Conservation (phyloP, 805 yeast species). For the Candida maris region DNA sequence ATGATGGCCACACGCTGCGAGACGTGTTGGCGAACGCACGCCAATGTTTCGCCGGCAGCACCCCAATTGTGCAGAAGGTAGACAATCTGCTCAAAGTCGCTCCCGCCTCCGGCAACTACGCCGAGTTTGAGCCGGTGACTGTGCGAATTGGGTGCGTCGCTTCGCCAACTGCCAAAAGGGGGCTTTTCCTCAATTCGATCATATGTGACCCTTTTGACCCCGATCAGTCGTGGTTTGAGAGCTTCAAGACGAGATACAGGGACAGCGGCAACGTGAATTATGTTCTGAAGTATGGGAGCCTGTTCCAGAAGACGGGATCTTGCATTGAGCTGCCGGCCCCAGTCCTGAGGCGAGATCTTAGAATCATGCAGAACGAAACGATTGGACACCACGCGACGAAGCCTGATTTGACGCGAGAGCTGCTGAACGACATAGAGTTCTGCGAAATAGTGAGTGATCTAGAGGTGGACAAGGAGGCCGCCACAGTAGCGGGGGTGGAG, state of each 20-base stretch:
- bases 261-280: conserved; percentile 7
- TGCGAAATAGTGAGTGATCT: conserved; percentile 20
- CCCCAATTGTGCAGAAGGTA: conserved; percentile 13
- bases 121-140: conserved; percentile 19
- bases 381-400: conserved; percentile 19
- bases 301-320: conserved; percentile 7
- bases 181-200: conserved; percentile 24
- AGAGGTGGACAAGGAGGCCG: neutral
- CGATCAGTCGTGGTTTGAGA: conserved; percentile 19
- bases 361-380: conserved; percentile 28
- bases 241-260: conserved; percentile 8
- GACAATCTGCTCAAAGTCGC: conserved; percentile 13
- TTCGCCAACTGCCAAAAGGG: conserved; percentile 15
- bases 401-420: conserved; percentile 15
- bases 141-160: conserved; percentile 29
- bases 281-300: conserved; percentile 12
- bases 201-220: conserved; percentile 29
- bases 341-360: conserved; percentile 25
- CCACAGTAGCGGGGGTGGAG: conserved; percentile 1
- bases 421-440: conserved; percentile 30
- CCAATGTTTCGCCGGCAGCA: conserved; percentile 12
- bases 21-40: conserved; percentile 12
- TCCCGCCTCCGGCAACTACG: conserved; percentile 4
- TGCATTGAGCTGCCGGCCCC: conserved; percentile 28
- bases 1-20: neutral